phyloP scores from a whole-genome alignment of 78 protist genomes.

The Dictyostelium brefeldianum region DNA sequence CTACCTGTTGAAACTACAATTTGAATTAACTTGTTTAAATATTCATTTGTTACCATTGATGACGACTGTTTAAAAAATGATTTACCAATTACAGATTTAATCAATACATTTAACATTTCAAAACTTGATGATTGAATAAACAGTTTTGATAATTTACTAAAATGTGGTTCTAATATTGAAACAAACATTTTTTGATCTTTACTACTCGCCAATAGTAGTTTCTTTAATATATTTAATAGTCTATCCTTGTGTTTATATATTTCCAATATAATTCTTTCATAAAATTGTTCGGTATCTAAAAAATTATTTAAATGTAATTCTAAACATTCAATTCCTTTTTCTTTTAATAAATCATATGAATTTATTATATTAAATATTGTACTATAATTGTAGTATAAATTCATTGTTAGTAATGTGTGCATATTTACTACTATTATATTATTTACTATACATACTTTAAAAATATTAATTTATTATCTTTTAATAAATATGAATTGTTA shows the following conservation, averaged over 20 bases:
- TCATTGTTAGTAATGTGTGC: background rate
- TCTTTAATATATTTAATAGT: background rate
- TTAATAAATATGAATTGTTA: slow-evolving; percentile 5
- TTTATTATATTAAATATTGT: slow-evolving; percentile 13
- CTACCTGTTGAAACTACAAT: background rate
- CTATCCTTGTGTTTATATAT: slow-evolving; percentile 28
- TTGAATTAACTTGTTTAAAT: slow-evolving; percentile 8
- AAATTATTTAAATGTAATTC: slow-evolving; percentile 26
- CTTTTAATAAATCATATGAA: slow-evolving; percentile 17
- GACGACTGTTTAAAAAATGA: background rate
- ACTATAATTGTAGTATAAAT: background rate
- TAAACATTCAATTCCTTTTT: slow-evolving; percentile 31
- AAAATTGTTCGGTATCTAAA: slow-evolving; percentile 19
- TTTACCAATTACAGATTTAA: slow-evolving; percentile 6
- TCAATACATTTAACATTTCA: slow-evolving; percentile 4
- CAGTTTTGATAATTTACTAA: background rate
- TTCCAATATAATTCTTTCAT: slow-evolving; percentile 21
- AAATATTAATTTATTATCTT: slow-evolving; percentile 1
- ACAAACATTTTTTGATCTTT: background rate
- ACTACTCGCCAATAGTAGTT: background rate
- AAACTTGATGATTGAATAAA: background rate
- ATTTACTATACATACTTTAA: background rate
- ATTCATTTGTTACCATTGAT: background rate
- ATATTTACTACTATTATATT: background rate
- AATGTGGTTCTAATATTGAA: slow-evolving; percentile 5